Conservation (phyloP, 257 asterid genomes). For the Solanum rostratum region DNA sequence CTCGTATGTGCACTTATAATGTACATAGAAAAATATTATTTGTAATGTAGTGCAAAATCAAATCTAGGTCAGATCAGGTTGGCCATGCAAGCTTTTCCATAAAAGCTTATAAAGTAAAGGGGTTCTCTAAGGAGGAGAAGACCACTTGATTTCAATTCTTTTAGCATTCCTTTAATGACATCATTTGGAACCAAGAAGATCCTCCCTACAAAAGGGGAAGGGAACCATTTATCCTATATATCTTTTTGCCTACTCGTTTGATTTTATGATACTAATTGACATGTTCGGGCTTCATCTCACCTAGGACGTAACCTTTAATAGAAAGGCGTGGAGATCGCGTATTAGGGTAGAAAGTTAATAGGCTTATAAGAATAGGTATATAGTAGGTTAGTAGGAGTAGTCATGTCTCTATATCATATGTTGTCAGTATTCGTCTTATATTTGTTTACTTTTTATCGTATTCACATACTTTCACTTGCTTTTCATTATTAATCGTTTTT, state of each 20-base stretch:
- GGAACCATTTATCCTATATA: background rate
- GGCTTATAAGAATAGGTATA: no score
- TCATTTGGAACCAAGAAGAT: background rate
- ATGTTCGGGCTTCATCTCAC: background rate
- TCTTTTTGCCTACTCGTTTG: background rate
- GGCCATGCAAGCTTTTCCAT: background rate
- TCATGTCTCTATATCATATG: no score
- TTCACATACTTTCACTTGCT: no score
- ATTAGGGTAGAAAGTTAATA: no score
- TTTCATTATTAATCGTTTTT: no score
- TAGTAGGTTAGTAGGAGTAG: no score
- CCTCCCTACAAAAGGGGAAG: background rate
- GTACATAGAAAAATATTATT: background rate
- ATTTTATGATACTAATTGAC: background rate
- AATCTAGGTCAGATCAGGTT: background rate
- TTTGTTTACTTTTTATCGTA: no score
- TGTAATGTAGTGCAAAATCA: background rate
- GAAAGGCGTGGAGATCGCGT: no score
- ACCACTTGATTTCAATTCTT: background rate
- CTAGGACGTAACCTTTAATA: rapidly evolving
- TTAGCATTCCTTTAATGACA: background rate
- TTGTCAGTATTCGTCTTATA: no score
- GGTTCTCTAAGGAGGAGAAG: background rate
- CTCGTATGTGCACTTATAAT: background rate
- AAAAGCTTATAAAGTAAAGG: background rate